phyloP scores from a whole-genome alignment of 1,284 basidiomycete species.

The Pseudozyma sp. region DNA sequence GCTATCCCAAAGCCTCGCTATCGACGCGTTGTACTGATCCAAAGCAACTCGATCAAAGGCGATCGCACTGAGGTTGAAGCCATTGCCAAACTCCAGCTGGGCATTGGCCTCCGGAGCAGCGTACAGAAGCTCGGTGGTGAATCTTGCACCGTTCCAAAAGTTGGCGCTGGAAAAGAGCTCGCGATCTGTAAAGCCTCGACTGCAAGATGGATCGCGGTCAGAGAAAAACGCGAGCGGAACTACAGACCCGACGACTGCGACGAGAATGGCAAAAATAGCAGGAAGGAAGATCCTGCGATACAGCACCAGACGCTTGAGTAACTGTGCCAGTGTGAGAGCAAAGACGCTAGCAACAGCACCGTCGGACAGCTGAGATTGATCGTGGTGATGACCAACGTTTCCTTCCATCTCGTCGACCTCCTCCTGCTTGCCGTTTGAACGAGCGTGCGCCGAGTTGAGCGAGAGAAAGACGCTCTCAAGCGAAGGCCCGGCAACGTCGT shows the following conservation, averaged over 20 bases:
- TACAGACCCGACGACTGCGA: slow-evolving; percentile 76
- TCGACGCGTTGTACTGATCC: slow-evolving; percentile 18
- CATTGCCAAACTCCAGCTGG: slow-evolving; percentile 19
- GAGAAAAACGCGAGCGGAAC: slow-evolving; percentile 77
- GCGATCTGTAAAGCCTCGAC: slow-evolving; percentile 58
- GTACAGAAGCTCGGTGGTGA: slow-evolving; percentile 23
- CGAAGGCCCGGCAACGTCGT: slow-evolving; percentile 78
- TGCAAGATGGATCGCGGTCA: slow-evolving; percentile 73
- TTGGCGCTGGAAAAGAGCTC: slow-evolving; percentile 59
- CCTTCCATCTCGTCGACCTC: slow-evolving; percentile 44
- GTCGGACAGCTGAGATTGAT: slow-evolving; percentile 71
- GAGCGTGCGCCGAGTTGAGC: slow-evolving; percentile 72
- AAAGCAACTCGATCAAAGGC: slow-evolving; percentile 22
- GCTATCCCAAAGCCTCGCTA: slow-evolving; percentile 12
- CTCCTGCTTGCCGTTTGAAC: slow-evolving; percentile 32
- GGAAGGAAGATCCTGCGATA: slow-evolving; percentile 78
- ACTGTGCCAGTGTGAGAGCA: slow-evolving; percentile 77
- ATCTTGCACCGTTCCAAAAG: slow-evolving; percentile 21
- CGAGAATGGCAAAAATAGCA: slow-evolving; percentile 74
- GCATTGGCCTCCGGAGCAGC: slow-evolving; percentile 29
- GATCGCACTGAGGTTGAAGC: slow-evolving; percentile 25
- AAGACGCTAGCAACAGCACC: slow-evolving; percentile 74
- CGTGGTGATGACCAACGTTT: slow-evolving; percentile 19
- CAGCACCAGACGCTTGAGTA: slow-evolving; percentile 78
- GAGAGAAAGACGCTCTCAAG: slow-evolving; percentile 84